Evolutionary conservation across 768 basidiomycete species (phyloP).

Genomic region (Megacollybia marginata): DNA sequence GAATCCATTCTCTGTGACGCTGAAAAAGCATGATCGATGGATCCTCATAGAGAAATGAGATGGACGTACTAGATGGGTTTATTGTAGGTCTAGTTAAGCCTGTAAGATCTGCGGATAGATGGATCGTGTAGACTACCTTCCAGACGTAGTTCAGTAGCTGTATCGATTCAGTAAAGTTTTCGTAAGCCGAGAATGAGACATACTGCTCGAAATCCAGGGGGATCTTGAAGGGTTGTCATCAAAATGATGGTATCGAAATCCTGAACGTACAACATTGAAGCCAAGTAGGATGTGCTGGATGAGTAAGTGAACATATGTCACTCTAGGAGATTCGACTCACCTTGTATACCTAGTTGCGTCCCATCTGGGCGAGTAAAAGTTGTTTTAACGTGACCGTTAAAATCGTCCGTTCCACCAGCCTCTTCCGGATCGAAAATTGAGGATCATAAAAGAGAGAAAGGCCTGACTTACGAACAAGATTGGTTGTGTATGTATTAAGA

Average conservation of each 20-base stretch:
- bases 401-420: constrained; percentile 50
- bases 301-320: background rate
- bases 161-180: too few relatives aligned
- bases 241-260: background rate
- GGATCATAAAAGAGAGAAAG: background rate
- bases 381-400: constrained; percentile 53
- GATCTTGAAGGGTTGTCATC: constrained; percentile 29
- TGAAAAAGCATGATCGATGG: constrained; percentile 12
- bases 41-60: background rate
- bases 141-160: constrained; percentile 62
- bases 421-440: constrained; percentile 28
- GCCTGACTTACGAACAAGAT: constrained; percentile 42
- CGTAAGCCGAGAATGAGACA: constrained; percentile 7
- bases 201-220: constrained; percentile 59
- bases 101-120: too few relatives aligned
- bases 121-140: constrained; percentile 33
- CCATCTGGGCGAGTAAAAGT: constrained; percentile 60
- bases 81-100: constrained; percentile 26
- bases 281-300: constrained; percentile 54
- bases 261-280: constrained; percentile 49
- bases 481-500: constrained; percentile 67
- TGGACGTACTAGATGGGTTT: constrained; percentile 48
- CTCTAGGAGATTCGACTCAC: constrained; percentile 19
- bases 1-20: constrained; percentile 73
- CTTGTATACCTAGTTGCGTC: constrained; percentile 55